Base-by-base conservation (phyloP, 1,284 basidiomycete species). In the Neonothopanus nambi region DNA sequence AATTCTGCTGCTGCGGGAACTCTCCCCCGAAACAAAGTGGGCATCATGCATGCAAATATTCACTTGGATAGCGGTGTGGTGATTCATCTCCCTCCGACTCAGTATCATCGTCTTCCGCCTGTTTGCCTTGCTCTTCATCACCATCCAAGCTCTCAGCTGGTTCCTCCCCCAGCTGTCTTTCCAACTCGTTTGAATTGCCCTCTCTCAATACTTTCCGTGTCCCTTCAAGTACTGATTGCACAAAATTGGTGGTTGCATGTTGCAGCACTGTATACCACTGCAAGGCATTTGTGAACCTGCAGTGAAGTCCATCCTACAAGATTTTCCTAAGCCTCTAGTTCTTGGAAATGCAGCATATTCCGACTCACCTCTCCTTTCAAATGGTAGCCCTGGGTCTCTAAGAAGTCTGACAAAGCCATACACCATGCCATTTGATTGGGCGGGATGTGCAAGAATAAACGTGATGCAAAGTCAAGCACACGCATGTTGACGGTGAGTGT, bases 11-110 rank as follows among this genome's bases (percentile, higher is more conserved):
- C 9, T 17, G 7, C 4, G 15, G 15, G 17, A 24, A 30, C 2
- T 28, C 15, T 6, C 51, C 44, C 5, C 51, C 51, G 33, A 53
- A 53, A 23, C 51, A 53, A 6, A 53, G n/a, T 23, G 51, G 51
- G 23, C 51, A 53, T 9, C 44, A 12, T n/a, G 44, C 18, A 3
- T 44, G 23, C 12, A 53, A 23, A 41, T 47, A 53, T 5, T 48
- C 36, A 18, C 21, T 24, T 12, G 51, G 36, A 18, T 18, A 26
- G 2, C 18, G 4, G 8, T 18, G 21, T 15, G 11, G 26, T n/a
- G n/a, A n/a, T n/a, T n/a, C n/a, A n/a, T n/a, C n/a, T n/a, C n/a
- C n/a, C n/a, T n/a, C n/a, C n/a, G n/a, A n/a, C n/a, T n/a, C n/a
- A n/a, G n/a, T n/a, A n/a, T n/a, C n/a, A n/a, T n/a, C n/a, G n/a